Conservation (phyloP, 306 rosid species). For the Trifolium fragiferum region DNA sequence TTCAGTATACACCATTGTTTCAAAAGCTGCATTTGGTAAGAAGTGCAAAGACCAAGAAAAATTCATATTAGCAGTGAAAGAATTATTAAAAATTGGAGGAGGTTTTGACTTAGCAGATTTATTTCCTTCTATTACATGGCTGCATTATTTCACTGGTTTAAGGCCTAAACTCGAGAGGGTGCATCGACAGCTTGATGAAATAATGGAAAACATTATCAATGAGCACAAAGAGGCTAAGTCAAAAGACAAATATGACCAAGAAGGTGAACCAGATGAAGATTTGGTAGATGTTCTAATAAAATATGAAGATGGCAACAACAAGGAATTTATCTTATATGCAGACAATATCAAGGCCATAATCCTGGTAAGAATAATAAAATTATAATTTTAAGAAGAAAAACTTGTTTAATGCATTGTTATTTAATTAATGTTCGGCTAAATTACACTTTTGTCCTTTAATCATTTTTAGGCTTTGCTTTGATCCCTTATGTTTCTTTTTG, state of each 20-base stretch:
- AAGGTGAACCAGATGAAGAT: no score
- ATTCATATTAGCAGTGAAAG: background rate
- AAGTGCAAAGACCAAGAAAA: background rate
- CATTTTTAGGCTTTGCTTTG: no score
- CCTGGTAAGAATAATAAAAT: background rate
- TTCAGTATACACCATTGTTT: background rate
- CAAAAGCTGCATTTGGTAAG: background rate
- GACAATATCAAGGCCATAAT: background rate
- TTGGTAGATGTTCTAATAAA: no score
- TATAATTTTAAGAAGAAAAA: no score
- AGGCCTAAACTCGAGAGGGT: conserved; percentile 18
- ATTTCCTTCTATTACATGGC: background rate
- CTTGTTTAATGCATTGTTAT: no score
- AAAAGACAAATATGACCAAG: background rate
- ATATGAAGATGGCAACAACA: no score
- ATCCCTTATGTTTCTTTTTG: no score
- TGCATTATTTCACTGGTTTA: conserved; percentile 21
- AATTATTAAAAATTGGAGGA: background rate
- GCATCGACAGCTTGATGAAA: background rate
- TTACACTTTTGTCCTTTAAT: no score
- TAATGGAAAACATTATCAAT: conserved; percentile 29
- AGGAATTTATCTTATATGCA: no score
- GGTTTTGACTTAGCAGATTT: background rate
- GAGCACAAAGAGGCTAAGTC: conserved; percentile 8
- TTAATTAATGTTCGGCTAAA: no score